These are phyloP conservation scores for Pichia sp. DNA, from an alignment of 1,139 yeast species.

Conservation along the genomic window DNA sequence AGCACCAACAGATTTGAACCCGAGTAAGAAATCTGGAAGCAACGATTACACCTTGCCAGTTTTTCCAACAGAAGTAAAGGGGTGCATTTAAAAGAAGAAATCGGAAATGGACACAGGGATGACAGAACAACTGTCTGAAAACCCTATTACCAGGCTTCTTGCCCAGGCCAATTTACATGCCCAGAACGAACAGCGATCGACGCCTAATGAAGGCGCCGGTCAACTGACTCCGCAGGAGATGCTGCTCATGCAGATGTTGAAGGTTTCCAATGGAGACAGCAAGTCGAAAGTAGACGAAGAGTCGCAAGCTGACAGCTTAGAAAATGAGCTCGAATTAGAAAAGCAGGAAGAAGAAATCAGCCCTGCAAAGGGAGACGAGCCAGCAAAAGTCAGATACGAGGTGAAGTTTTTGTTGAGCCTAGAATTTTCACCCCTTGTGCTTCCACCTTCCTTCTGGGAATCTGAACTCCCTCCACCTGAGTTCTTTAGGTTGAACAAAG, in stretches of 20 bases:
- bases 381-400: background rate
- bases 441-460: slow-evolving; percentile 6
- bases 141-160: slow-evolving; percentile 26
- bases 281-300: background rate
- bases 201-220: background rate
- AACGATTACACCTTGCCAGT: too few species aligned
- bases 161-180: slow-evolving; percentile 29
- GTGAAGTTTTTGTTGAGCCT: slow-evolving; percentile 36
- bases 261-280: background rate
- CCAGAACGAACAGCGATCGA: slow-evolving; percentile 22
- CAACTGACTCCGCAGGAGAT: slow-evolving; percentile 6
- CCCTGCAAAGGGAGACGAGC: background rate
- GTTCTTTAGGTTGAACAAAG: slow-evolving; percentile 13
- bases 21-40: too few species aligned
- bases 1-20: too few species aligned
- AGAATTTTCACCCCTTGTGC: slow-evolving; percentile 36
- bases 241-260: slow-evolving; percentile 9
- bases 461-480: slow-evolving; percentile 15
- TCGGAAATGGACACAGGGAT: background rate
- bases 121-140: slow-evolving; percentile 1
- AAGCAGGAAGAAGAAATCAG: background rate
- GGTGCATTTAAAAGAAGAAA: background rate
- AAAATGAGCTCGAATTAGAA: background rate
- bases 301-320: background rate
- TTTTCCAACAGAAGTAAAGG: background rate